A percentile compares a stretch with the other conserved stretches of the same genome.
These are phyloP conservation scores for Malassezia psittaci DNA, from an alignment of 1,284 basidiomycete species.

Conservation along the genomic window DNA sequence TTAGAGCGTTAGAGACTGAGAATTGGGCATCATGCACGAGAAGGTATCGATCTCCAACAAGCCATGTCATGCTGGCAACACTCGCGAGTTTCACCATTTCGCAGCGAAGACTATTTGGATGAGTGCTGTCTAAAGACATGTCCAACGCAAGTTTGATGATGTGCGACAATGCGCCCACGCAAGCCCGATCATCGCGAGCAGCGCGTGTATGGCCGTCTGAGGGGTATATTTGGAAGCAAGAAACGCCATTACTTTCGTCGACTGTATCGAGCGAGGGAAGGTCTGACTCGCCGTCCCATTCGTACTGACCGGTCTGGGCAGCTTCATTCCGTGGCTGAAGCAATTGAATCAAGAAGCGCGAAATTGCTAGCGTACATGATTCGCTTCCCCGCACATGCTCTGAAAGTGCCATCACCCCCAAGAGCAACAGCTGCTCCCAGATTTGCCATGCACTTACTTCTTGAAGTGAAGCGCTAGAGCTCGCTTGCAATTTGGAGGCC, in stretches of 20 bases:
- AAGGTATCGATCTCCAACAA: conserved; percentile 1
- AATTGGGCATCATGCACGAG: background rate
- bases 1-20: background rate
- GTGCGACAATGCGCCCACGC: conserved; percentile 12
- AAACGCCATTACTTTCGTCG: background rate
- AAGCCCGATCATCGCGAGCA: background rate
- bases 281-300: conserved; percentile 43
- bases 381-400: conserved; percentile 7
- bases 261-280: conserved; percentile 30
- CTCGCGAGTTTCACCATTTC: conserved; percentile 1
- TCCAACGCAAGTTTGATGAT: conserved; percentile 13
- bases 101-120: background rate
- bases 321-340: conserved; percentile 20
- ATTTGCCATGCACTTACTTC: conserved; percentile 20
- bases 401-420: conserved; percentile 22
- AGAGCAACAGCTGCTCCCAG: conserved; percentile 42
- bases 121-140: background rate
- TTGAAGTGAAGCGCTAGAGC: background rate
- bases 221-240: conserved; percentile 6
- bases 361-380: conserved; percentile 22
- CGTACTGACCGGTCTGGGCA: conserved; percentile 21
- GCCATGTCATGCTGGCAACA: conserved; percentile 3
- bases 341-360: conserved; percentile 21
- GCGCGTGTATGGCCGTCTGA: background rate
- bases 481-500: conserved; percentile 1